Evolutionary conservation across 208 protist genomes (phyloP), one percentile per base, ranked within the genome.

Genomic region (Trypanosoma avium): DNA sequence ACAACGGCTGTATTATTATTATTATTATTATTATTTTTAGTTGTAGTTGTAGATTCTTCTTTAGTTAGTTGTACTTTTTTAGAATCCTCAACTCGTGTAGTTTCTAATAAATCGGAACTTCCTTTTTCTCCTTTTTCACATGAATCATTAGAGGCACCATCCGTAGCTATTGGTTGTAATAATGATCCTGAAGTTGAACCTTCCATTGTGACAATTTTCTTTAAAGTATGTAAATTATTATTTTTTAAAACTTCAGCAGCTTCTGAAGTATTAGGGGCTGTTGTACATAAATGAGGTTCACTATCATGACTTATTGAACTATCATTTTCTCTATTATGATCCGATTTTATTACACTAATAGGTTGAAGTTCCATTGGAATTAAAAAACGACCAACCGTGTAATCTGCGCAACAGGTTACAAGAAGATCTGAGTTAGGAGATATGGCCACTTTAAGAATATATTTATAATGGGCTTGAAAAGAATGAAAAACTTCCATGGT

Each of bases 381-480:
- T 15, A 76, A 1, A 67, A 82, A 92, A 24, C 85, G 75, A 7
- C 88, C 88, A 10, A 95, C 60, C 5, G 85, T 90, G 81, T 95
- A 92, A 49, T 95, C 88, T 15, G 85, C 88, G 45, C 85, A 84
- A 68, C 85, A 95, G 13, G 88, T 95, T 21, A 90, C 68, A 17
- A 95, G 62, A 15, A 90, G 50, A 56, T 86, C 68, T 19, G 61
- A 57, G 55, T 81, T 82, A 19, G 82, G 85, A 0, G 83, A 83
- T 22, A 95, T 92, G n/a, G 81, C 68, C 21, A 90, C 84, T 26
- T 84, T 84, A 15, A 95, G 75, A 43, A 95, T 91, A 74, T 95
- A 95, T 71, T 95, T 95, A 77, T 92, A 88, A 61, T 95, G 88
- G 30, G 88, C 82, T 73, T 90, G 82, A 29, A 94, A 79, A 5